These are phyloP conservation scores for Hypoxylon sp. DNA, from an alignment of 2,329 filamentous ascomycete genomes.

Conservation along the genomic window DNA sequence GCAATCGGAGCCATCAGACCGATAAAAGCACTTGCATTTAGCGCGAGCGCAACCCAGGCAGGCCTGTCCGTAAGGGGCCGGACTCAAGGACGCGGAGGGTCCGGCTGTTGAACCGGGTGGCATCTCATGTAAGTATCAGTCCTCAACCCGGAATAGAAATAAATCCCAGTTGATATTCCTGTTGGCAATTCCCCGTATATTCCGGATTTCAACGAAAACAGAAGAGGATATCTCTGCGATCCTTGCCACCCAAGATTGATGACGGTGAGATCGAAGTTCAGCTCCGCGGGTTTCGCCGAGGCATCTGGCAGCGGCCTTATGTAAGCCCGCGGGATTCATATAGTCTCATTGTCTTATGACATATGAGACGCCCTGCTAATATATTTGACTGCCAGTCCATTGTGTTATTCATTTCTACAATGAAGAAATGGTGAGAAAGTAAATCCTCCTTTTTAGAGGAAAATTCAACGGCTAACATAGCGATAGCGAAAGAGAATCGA, in stretches of 20 bases:
- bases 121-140: constrained; percentile 22
- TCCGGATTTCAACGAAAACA: not conserved
- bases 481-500: not conserved
- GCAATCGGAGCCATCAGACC: constrained; percentile 38
- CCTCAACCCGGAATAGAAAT: not conserved
- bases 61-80: constrained; percentile 48
- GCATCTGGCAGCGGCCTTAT: not conserved
- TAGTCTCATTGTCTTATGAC: not conserved
- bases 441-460: not conserved
- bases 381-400: not conserved
- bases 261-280: constrained; percentile 14
- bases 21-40: constrained; percentile 51
- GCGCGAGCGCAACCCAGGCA: constrained; percentile 47
- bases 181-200: not conserved
- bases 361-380: not conserved
- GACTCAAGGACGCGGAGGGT: constrained; percentile 31
- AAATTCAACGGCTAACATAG: not conserved
- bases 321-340: constrained; percentile 32
- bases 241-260: not conserved
- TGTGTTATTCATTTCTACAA: not conserved
- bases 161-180: not conserved
- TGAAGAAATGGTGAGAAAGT: not conserved
- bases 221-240: constrained; percentile 14
- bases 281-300: constrained; percentile 22
- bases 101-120: constrained; percentile 18